Conservation (phyloP, 116 monocot species). For the Phalaenopsis hybrid region DNA sequence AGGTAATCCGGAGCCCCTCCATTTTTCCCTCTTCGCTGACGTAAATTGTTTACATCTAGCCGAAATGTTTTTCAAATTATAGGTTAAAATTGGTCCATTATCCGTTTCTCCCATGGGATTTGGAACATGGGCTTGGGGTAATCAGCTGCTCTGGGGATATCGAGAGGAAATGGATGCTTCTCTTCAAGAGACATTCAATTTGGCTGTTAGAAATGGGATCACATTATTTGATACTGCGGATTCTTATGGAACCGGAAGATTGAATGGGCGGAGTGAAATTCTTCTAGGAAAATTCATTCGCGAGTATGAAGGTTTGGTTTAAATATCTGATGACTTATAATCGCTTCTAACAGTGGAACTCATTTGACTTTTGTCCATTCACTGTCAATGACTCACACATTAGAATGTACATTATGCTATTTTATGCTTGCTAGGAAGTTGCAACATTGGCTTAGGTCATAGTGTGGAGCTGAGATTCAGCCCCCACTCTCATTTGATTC, state of each 20-base stretch:
- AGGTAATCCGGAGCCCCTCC: constrained; percentile 19
- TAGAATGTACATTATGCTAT: background rate
- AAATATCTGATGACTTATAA: background rate
- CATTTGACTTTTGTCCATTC: no score
- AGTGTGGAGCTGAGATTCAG: no score
- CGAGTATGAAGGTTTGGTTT: constrained; percentile 56
- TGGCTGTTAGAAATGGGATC: constrained; percentile 76
- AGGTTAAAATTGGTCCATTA: constrained; percentile 74
- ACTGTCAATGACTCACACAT: no score
- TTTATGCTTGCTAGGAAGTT: background rate
- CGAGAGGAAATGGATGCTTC: constrained; percentile 70
- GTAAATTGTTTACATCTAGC: background rate
- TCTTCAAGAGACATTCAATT: constrained; percentile 65
- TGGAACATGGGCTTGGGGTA: constrained; percentile 99
- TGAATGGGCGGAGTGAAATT: constrained; percentile 72
- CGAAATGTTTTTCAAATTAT: background rate
- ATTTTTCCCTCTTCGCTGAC: background rate
- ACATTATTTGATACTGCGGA: constrained; percentile 97
- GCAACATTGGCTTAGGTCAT: background rate
- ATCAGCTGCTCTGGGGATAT: constrained; percentile 95
- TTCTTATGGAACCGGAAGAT: constrained; percentile 89
- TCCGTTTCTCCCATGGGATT: constrained; percentile 93
- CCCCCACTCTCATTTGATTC: no score
- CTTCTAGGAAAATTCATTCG: constrained; percentile 70
- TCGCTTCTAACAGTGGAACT: background rate